Conservation (phyloP, 441 rosid genomes). For the Melastoma candidum region DNA sequence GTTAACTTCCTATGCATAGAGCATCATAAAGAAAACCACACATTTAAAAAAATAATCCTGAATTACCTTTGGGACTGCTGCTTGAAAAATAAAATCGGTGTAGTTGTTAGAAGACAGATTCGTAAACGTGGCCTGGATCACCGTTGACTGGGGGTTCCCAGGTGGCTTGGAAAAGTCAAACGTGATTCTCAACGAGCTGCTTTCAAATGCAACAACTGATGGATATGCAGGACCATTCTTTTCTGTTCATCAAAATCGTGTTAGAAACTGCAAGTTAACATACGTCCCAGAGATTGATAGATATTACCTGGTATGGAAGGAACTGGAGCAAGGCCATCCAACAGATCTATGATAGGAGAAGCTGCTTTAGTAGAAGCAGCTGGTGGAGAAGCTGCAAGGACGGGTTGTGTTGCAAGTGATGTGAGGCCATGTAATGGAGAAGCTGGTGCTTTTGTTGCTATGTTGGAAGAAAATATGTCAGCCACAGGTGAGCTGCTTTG, state of each 20-base stretch:
- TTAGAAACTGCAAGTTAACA: slow-evolving; percentile 10
- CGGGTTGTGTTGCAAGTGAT: slow-evolving; percentile 29
- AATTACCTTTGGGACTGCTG: slow-evolving; percentile 97
- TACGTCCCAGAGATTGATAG: slow-evolving; percentile 10
- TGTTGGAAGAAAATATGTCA: slow-evolving; percentile 49
- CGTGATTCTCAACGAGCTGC: slow-evolving; percentile 69
- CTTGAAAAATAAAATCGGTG: slow-evolving; percentile 87
- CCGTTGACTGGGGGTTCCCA: slow-evolving; percentile 62
- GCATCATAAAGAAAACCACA: too few species aligned
- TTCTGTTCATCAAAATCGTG: slow-evolving; percentile 35
- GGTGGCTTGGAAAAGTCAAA: slow-evolving; percentile 76
- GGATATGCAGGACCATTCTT: slow-evolving; percentile 75
- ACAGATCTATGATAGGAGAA: slow-evolving; percentile 63
- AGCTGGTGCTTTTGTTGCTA: slow-evolving; percentile 26
- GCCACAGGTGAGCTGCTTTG: slow-evolving; percentile 36
- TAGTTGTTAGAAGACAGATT: slow-evolving; percentile 54
- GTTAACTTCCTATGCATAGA: too few species aligned
- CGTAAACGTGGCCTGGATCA: slow-evolving; percentile 62
- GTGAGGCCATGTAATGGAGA: slow-evolving; percentile 39
- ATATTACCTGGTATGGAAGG: slow-evolving; percentile 53
- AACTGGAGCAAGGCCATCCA: slow-evolving; percentile 70
- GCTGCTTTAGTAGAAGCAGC: slow-evolving; percentile 15
- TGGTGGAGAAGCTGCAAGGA: slow-evolving; percentile 30
- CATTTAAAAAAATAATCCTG: slow-evolving; percentile 10
- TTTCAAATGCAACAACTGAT: slow-evolving; percentile 71